These are phyloP conservation scores for Leccinum fibrillosum DNA, from an alignment of 768 basidiomycete species.

Conservation along the genomic window DNA sequence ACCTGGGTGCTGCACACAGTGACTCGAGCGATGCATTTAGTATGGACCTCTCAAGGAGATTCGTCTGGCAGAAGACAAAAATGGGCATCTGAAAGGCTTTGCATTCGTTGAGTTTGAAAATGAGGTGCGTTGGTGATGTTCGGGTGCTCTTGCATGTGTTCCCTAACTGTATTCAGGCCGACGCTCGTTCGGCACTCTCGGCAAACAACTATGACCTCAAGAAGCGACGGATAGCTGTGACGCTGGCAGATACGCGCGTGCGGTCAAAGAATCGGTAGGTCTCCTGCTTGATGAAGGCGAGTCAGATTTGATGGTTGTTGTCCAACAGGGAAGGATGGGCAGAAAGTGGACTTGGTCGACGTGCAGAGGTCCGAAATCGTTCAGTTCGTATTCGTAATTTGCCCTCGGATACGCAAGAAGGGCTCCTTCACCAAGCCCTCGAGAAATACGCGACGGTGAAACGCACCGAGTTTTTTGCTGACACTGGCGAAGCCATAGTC, in stretches of 20 bases:
- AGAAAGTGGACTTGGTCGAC: slow-evolving; percentile 56
- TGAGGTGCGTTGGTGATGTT: slow-evolving; percentile 47
- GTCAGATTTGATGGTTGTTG: background rate
- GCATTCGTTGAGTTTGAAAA: slow-evolving; percentile 90
- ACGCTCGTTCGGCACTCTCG: slow-evolving; percentile 66
- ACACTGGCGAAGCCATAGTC: slow-evolving; percentile 57
- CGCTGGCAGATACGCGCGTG: slow-evolving; percentile 72
- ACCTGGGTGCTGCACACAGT: background rate
- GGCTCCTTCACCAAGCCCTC: slow-evolving; percentile 82
- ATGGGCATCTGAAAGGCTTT: slow-evolving; percentile 74
- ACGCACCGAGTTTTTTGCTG: slow-evolving; percentile 71
- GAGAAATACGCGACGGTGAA: slow-evolving; percentile 73
- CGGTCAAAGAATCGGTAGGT: slow-evolving; percentile 52
- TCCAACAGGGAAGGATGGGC: slow-evolving; percentile 36
- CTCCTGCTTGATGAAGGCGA: background rate
- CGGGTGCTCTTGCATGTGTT: background rate
- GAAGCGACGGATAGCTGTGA: slow-evolving; percentile 87
- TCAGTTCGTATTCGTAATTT: slow-evolving; percentile 77
- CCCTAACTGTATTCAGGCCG: slow-evolving; percentile 44
- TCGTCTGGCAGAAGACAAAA: slow-evolving; percentile 70
- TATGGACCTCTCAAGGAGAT: slow-evolving; percentile 82
- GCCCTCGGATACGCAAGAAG: slow-evolving; percentile 80
- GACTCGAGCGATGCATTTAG: slow-evolving; percentile 36
- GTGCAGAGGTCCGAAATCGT: slow-evolving; percentile 58
- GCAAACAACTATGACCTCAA: slow-evolving; percentile 89